phyloP scores from a whole-genome alignment of 176 grass and related monocot species.

The Avena sativa region DNA sequence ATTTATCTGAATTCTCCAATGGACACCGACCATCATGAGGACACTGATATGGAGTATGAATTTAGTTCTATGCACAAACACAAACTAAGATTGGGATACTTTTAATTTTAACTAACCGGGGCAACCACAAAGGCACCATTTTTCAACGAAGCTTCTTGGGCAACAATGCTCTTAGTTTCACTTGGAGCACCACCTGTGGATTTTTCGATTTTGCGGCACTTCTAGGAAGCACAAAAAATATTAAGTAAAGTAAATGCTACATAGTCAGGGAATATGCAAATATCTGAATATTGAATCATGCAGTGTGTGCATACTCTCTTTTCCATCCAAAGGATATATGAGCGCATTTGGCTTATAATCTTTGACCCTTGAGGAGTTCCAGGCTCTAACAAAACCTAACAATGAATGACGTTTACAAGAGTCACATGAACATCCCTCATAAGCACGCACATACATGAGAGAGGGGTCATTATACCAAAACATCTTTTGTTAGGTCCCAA shows the following conservation, averaged over 20 bases:
- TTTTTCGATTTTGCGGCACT: constrained; percentile 65
- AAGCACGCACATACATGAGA: background rate
- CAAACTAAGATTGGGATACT: constrained; percentile 10
- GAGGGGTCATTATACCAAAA: constrained; percentile 65
- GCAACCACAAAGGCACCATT: constrained; percentile 89
- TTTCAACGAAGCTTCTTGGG: constrained; percentile 53
- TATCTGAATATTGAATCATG: constrained; percentile 28
- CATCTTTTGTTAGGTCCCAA: constrained; percentile 95
- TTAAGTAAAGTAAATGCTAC: constrained; percentile 36
- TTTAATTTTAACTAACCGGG: constrained; percentile 70
- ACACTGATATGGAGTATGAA: constrained; percentile 56
- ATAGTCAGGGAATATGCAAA: constrained; percentile 24
- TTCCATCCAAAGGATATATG: constrained; percentile 98
- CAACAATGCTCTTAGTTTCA: constrained; percentile 61
- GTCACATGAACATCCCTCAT: constrained; percentile 8
- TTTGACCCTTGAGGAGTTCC: constrained; percentile 98
- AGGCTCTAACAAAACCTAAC: constrained; percentile 93
- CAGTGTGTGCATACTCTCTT: constrained; percentile 71
- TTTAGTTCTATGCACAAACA: constrained; percentile 9
- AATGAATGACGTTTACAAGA: constrained; percentile 25
- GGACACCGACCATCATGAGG: constrained; percentile 93
- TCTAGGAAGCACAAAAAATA: constrained; percentile 40
- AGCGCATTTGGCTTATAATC: constrained; percentile 96
- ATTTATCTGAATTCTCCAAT: constrained; percentile 88
- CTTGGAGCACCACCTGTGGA: constrained; percentile 40